phyloP scores from a whole-genome alignment of 805 yeast species.

The Pachysolen tannophilus region DNA sequence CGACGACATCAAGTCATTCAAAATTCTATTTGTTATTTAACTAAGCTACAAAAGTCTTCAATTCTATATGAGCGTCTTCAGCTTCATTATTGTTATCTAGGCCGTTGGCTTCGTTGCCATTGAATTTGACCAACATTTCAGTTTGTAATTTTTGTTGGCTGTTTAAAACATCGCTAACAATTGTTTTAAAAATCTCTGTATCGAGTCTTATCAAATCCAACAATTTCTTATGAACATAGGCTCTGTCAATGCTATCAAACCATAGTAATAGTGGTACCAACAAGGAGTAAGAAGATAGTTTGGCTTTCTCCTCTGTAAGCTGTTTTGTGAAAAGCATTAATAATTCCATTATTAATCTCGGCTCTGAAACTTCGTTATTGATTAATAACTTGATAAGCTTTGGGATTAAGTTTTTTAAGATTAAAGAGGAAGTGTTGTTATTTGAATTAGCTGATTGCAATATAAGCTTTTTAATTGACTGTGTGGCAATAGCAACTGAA shows the following conservation, averaged over 20 bases:
- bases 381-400: constrained; percentile 28
- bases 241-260: constrained; percentile 21
- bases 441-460: constrained; percentile 24
- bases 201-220: constrained; percentile 36
- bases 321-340: constrained; percentile 36
- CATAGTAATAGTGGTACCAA: constrained; percentile 22
- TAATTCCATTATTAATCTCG: constrained; percentile 38
- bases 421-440: constrained; percentile 22
- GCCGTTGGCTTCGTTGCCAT: constrained; percentile 13
- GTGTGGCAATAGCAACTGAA: constrained; percentile 36
- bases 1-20: no score
- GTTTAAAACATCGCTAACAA: constrained; percentile 30
- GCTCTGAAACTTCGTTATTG: constrained; percentile 20
- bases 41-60: constrained; percentile 36
- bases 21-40: no score
- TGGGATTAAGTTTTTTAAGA: constrained; percentile 39
- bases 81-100: constrained; percentile 13
- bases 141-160: constrained; percentile 32
- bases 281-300: constrained; percentile 22
- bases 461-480: constrained; percentile 55
- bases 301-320: constrained; percentile 22
- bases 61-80: constrained; percentile 34
- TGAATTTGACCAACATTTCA: constrained; percentile 33
- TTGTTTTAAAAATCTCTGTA: constrained; percentile 40
- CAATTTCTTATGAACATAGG: constrained; percentile 39